Base-by-base conservation (phyloP, 148 eudicot species). In the Diospyros lotus region DNA sequence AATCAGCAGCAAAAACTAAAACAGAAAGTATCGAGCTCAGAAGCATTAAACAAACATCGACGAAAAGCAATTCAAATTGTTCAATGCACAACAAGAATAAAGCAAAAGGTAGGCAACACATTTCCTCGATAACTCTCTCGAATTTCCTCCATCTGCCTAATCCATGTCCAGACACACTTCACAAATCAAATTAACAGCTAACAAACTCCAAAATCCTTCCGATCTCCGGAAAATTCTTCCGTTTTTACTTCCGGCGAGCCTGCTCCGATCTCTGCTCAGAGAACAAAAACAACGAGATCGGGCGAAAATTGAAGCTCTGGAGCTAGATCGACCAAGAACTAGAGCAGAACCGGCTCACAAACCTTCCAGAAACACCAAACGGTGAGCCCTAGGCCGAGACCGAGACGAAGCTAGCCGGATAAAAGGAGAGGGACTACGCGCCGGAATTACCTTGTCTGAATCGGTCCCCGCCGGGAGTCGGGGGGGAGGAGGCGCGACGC, bases 391-490 rank as follows among this genome's bases (percentile, higher is more conserved):
- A 46, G n/a, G 45, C 2, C 28, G 13, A 48, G 56, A 46, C 18
- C 9, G 18, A 72, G 66, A 59, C 46, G 45, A 13, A 56, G 73
- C 15, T 42, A 56, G 66, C 39, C 56, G 15, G 28, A 38, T 58
- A 56, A 44, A 17, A 61, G 41, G 62, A 54, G 64, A 64, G 55
- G 5, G 65, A 56, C 39, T 6, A 50, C 13, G 48, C 4, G 72
- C 11, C 15, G 28, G 52, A 78, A 54, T 56, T 11, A 86, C 90
- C 90, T 85, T 89, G 63, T 89, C 87, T 38, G 82, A 63, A 42
- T 75, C 82, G 69, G 69, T 79, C 9, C 69, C 82, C 51, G 66
- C 75, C 74, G 70, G 89, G 61, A 79, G 82, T 75, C 58, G 76
- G 13, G n/a, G 40, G 39, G 78, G 38, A 38, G 68, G 52, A n/a